Evolutionary conservation across 2,329 filamentous ascomycete genomes (phyloP), one percentile per base, ranked within the genome.

Genomic region (Fusarium sp.): DNA sequence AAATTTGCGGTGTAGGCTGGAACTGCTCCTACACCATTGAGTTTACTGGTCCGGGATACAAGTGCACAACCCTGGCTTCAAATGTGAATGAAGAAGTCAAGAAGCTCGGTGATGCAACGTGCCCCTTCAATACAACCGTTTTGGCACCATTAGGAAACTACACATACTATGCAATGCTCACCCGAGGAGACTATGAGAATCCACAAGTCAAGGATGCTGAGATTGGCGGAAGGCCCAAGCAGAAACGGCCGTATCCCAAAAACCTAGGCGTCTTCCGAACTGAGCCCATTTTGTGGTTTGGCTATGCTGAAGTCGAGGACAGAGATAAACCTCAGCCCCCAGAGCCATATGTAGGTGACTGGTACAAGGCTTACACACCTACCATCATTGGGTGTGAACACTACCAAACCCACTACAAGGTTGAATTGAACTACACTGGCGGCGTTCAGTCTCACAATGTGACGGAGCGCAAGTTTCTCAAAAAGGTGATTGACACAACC

Each of bases 341-440:
- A 2, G 60, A 66, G 9, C 53, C 59, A 5, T 23, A 7, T 4
- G 48, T 30, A 32, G 50, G 66, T 7, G 68, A 64, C 4, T 75
- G 73, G 73, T 42, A 64, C 37, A 53, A 63, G n/a, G 70, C 71
- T 7, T 75, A 75, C 28, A 75, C 72, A 7, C 73, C 73, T 4
- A 73, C n/a, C 18, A 75, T 75, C 8, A 69, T 75, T 46, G 73
- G 69, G 9, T 75, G 73, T 41, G 73, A 73, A 28, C 72, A 75
- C 37, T 68, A 72, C 14, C 48, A 73, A 45, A 72, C 71, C 12
- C 58, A 69, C 21, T 75, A 75, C 54, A 67, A 59, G 14, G 70
- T 75, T 23, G 43, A 54, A 45, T 67, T 75, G 40, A 75, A 74
- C 53, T 72, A 72, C 48, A 75, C 59, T 10, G 71, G 69, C 14